A percentile compares a stretch with the other conserved stretches of the same genome.
phyloP scores from a whole-genome alignment of 2,329 filamentous ascomycete genomes.

The Phoma sp. region DNA sequence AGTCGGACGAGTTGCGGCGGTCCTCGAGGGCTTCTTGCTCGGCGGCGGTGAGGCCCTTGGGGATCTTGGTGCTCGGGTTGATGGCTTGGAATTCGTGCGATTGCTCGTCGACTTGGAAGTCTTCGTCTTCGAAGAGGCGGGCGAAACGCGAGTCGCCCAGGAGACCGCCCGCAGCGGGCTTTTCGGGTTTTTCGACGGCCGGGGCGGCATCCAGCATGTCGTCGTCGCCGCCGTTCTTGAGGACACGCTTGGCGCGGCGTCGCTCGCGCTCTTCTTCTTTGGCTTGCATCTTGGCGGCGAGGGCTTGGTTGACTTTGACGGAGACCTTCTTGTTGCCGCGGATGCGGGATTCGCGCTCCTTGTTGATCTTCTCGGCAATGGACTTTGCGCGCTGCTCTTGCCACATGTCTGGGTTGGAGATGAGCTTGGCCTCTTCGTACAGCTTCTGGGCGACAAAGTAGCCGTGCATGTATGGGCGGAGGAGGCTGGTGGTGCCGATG shows the following conservation, averaged over 20 bases:
- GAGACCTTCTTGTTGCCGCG: slow-evolving; percentile 89
- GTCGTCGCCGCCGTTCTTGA: slow-evolving; percentile 66
- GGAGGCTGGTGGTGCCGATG: slow-evolving; percentile 84
- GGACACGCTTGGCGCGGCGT: slow-evolving; percentile 53
- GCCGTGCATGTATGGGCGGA: slow-evolving; percentile 98
- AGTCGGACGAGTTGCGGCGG: slow-evolving; percentile 41
- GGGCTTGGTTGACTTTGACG: slow-evolving; percentile 85
- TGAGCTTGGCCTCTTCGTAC: slow-evolving; percentile 92
- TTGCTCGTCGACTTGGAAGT: slow-evolving; percentile 89
- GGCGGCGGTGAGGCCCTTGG: slow-evolving; percentile 62
- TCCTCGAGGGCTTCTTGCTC: slow-evolving; percentile 63
- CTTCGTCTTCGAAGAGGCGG: slow-evolving; percentile 88
- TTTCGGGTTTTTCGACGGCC: slow-evolving; percentile 25
- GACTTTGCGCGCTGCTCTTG: slow-evolving; percentile 91
- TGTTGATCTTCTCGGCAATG: slow-evolving; percentile 93
- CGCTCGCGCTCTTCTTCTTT: slow-evolving; percentile 71
- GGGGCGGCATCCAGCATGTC: slow-evolving; percentile 43
- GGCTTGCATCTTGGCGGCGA: slow-evolving; percentile 68
- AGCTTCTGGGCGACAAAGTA: slow-evolving; percentile 96
- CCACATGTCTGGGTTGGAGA: slow-evolving; percentile 91
- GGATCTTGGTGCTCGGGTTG: slow-evolving; percentile 79
- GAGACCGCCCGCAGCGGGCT: slow-evolving; percentile 57
- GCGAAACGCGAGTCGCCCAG: slow-evolving; percentile 87
- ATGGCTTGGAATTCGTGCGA: slow-evolving; percentile 85
- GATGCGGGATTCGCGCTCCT: slow-evolving; percentile 93